Evolutionary conservation across 139 green algal species (phyloP), one percentile per base, ranked within the genome.

Genomic region (Eudorina sp.): DNA sequence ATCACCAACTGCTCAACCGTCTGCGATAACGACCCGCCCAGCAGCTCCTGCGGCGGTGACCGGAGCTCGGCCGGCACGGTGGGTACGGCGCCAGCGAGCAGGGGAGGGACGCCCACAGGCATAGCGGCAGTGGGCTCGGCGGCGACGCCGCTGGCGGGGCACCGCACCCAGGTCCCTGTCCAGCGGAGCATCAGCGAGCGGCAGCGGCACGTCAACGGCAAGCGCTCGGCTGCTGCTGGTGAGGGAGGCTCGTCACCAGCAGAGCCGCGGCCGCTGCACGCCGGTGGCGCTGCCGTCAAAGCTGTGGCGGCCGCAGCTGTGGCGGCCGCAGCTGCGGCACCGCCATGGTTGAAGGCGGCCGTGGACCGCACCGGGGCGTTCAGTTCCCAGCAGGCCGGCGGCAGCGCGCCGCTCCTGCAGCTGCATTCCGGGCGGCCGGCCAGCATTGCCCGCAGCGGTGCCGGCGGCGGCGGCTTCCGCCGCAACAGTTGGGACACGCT

Each of bases 401-500:
- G 73, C 46, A 81, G 73, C 73, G 45, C 45, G 29, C 73, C 43
- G 73, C 73, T 81, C 2, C 48, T 68, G 16, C 7, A 53, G 4
- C 75, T 83, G 75, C 11, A 53, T 34, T 0, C 40, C n/a, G n/a
- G n/a, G n/a, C n/a, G n/a, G n/a, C n/a, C n/a, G n/a, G n/a, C n/a
- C 70, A 79, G 36, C 38, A 34, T 79, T 21, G 68, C 48, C 2
- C 68, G 6, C 7, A 34, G 31, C 34, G 68, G 68, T n/a, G n/a
- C n/a, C 68, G 34, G 68, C 68, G 31, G 68, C 70, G 21, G 14
- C 74, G 74, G 27, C 45, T 4, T 18, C 29, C 77, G 77, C 19
- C 77, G 77, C 13, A 72, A 45, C 23, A 84, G 77, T 53, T 84
- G 77, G 77, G 77, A 84, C 19, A 38, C 53, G 53, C 2, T 73